phyloP scores from a whole-genome alignment of 2,329 filamentous ascomycete species.

The Cladophialophora yegresii region DNA sequence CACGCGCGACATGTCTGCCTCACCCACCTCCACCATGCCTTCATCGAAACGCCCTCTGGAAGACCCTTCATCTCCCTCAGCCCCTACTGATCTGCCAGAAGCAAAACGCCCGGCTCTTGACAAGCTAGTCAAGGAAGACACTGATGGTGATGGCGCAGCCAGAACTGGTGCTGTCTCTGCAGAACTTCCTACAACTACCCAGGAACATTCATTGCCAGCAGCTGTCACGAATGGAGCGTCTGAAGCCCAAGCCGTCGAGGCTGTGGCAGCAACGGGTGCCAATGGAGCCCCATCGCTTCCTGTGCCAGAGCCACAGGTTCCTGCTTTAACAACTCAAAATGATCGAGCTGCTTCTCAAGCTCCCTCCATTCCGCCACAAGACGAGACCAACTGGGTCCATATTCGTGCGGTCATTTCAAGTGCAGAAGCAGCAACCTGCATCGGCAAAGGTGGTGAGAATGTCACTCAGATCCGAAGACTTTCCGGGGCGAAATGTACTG shows the following conservation, averaged over 20 bases:
- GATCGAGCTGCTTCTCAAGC: constrained; percentile 51
- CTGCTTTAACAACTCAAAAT: constrained; percentile 58
- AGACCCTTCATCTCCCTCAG: constrained; percentile 92
- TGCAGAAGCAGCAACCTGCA: constrained; percentile 94
- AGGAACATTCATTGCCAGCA: constrained; percentile 42
- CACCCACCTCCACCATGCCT: constrained; percentile 47
- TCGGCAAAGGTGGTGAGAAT: constrained; percentile 98
- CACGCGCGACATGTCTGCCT: constrained; percentile 69
- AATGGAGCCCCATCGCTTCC: constrained; percentile 21
- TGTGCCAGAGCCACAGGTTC: constrained; percentile 58
- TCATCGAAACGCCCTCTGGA: constrained; percentile 86
- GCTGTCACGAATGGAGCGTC: constrained; percentile 50
- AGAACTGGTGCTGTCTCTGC: constrained; percentile 44
- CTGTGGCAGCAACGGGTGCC: constrained; percentile 39
- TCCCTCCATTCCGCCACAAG: constrained; percentile 60
- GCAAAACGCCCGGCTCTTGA: constrained; percentile 95
- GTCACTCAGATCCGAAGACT: constrained; percentile 94
- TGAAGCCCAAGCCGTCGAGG: constrained; percentile 65
- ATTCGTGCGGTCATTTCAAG: constrained; percentile 96
- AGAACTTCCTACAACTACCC: constrained; percentile 10
- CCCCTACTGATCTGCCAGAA: constrained; percentile 88
- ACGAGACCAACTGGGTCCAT: constrained; percentile 96
- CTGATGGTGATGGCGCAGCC: constrained; percentile 36
- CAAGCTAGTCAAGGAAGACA: constrained; percentile 75
- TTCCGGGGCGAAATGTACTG: constrained; percentile 96